Base-by-base conservation (phyloP, 228 moss, liverwort and hornwort genomes). In the Sphagnum magellanicum region DNA sequence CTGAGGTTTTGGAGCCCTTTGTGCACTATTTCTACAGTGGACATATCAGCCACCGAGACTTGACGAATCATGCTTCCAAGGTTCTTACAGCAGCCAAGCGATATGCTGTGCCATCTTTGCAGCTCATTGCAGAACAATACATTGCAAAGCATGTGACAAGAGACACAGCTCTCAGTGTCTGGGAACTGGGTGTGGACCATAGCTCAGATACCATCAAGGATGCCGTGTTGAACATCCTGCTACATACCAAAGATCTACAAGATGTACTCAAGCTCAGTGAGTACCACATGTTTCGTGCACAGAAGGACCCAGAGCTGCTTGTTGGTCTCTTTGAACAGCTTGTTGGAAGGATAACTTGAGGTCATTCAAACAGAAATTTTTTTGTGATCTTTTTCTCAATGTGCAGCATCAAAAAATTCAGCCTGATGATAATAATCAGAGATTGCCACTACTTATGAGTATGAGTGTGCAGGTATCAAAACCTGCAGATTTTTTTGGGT, bases 181-280 rank as follows among this genome's bases (percentile, higher is more conserved):
- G 91, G 91, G 91, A 91, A 75, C 71, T 91, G 64, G 91, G 91
- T 71, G 76, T 86, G 77, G 91, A 91, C 71, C 88, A 88, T 76
- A 76, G 79, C 63, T 91, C 91, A 59, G 91, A 86, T 63, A 88
- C 86, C n/a, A 91, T 91, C 48, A 88, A 91, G 75, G 80, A 86
- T 66, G 86, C 88, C 77, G 88, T 91, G n/a, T 76, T 91, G 50
- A 74, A 84, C 72, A 77, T 68, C 69, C 88, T 88, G 71, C 32
- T 32, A 32, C 32, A 32, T 32, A 79, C 78, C 10, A 88, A 84
- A 67, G 91, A 91, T 74, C 79, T 88, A 63, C 85, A 80, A 71
- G 86, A 86, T 17, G 77, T 91, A 81, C 88, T 84, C 5, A 91
- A 86, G 71, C 84, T 91, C 15, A 83, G 81, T 53, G 91, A 88